phyloP scores from a whole-genome alignment of 305 asterid genomes.

The Striga hermonthica region DNA sequence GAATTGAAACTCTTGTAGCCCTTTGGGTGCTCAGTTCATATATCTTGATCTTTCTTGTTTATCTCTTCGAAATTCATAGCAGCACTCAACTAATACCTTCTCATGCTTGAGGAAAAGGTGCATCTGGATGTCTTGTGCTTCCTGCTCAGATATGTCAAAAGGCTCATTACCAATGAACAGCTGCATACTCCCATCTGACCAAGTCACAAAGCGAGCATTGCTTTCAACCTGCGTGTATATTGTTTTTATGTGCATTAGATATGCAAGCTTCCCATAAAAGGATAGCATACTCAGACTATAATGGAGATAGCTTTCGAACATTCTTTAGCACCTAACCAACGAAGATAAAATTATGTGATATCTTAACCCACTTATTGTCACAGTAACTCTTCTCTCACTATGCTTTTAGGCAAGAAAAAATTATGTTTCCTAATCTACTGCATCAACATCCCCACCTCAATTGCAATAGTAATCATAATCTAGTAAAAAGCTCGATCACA shows the following conservation, averaged over 20 bases:
- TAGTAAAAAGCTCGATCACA: no score
- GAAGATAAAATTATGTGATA: neutral
- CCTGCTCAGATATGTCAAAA: conserved; percentile 53
- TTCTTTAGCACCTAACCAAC: neutral
- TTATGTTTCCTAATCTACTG: no score
- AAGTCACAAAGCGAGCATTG: conserved; percentile 58
- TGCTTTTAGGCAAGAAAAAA: no score
- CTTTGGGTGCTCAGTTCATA: no score
- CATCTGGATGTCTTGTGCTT: conserved; percentile 53
- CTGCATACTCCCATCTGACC: conserved; percentile 64
- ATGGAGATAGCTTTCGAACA: neutral
- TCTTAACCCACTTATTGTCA: no score
- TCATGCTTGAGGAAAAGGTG: conserved; percentile 56
- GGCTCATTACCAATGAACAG: conserved; percentile 54
- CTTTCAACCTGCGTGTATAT: conserved; percentile 44
- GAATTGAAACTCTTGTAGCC: no score
- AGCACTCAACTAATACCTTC: conserved; percentile 36
- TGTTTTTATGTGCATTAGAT: neutral
- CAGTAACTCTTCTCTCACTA: no score
- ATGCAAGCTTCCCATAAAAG: neutral
- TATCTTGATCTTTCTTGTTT: no score
- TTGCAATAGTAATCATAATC: no score
- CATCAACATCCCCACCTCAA: no score
- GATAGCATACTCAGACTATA: neutral
- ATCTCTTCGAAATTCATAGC: no score